Conservation (phyloP, 495 filamentous ascomycete species). For the Lepraria neglecta region DNA sequence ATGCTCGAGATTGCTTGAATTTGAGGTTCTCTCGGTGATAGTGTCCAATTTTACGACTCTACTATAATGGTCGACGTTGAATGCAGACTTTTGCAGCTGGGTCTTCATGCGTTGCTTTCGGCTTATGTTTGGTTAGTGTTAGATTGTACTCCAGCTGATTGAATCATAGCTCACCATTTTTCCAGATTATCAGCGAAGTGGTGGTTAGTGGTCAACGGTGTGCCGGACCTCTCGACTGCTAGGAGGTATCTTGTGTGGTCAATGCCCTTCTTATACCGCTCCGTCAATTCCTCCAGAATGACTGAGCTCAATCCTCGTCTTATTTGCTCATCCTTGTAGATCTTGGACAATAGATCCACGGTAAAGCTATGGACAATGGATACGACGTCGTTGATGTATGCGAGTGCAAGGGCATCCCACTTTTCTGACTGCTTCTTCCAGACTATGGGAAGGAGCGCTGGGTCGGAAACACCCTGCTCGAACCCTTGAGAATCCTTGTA, state of each 20-base stretch:
- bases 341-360: slow-evolving; percentile 28
- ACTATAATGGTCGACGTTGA: not conserved
- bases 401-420: slow-evolving; percentile 43
- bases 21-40: not conserved
- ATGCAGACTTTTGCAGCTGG: slow-evolving; percentile 10
- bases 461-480: slow-evolving; percentile 39
- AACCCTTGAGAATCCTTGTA: slow-evolving; percentile 35
- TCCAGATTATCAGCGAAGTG: slow-evolving; percentile 48
- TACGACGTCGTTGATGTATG: slow-evolving; percentile 45
- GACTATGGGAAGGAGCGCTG: slow-evolving; percentile 37
- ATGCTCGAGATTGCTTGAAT: slow-evolving; percentile 39
- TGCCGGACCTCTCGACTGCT: slow-evolving; percentile 41
- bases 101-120: slow-evolving; percentile 29
- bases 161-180: slow-evolving; percentile 30
- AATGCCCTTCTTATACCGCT: slow-evolving; percentile 41
- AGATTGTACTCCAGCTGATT: not conserved
- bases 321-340: slow-evolving; percentile 39
- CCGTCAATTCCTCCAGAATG: slow-evolving; percentile 40
- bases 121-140: not conserved
- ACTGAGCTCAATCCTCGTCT: slow-evolving; percentile 35
- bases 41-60: slow-evolving; percentile 26
- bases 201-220: slow-evolving; percentile 46
- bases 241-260: slow-evolving; percentile 44
- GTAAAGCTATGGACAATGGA: slow-evolving; percentile 45
- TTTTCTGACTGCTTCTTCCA: slow-evolving; percentile 52